A percentile compares a stretch with the other conserved stretches of the same genome.
Conservation (phyloP, 2,329 filamentous ascomycete species). For the Cladorrhinum sp. region DNA sequence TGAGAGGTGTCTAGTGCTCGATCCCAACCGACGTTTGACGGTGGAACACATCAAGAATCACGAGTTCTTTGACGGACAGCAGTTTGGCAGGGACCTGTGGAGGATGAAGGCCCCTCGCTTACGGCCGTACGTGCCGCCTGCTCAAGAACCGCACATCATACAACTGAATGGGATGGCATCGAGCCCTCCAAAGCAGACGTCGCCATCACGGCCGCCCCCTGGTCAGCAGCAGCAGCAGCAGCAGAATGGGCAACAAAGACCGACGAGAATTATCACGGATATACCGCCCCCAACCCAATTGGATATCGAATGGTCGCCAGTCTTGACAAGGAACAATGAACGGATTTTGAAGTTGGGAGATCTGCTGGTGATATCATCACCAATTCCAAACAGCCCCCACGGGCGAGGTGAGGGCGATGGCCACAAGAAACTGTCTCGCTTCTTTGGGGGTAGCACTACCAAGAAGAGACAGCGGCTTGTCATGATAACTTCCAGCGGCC, state of each 20-base stretch:
- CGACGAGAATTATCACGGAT: conserved; percentile 85
- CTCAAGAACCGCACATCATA: conserved; percentile 70
- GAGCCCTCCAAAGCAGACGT: conserved; percentile 31
- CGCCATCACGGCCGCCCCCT: conserved; percentile 30
- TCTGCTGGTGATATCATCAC: conserved; percentile 75
- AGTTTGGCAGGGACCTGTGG: conserved; percentile 83
- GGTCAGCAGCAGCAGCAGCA: conserved; percentile 31
- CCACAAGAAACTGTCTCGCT: conserved; percentile 87
- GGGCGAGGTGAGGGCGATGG: conserved; percentile 64
- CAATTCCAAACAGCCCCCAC: conserved; percentile 70
- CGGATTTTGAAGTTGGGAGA: conserved; percentile 93
- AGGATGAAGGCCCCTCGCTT: conserved; percentile 83
- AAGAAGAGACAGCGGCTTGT: conserved; percentile 93
- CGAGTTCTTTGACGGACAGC: conserved; percentile 85
- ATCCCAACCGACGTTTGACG: conserved; percentile 77
- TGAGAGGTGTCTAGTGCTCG: conserved; percentile 83
- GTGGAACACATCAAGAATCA: conserved; percentile 98
- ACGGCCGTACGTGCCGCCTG: conserved; percentile 75
- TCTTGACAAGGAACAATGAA: conserved; percentile 86
- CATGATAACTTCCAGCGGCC: conserved; percentile 88
- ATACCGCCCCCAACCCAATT: conserved; percentile 93
- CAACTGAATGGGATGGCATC: conserved; percentile 61
- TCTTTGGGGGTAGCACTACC: conserved; percentile 85
- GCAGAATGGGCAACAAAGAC: conserved; percentile 43
- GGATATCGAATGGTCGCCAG: conserved; percentile 97